phyloP scores from a whole-genome alignment of 176 grass and related monocot genomes.

The Urochloa ruziziensis region DNA sequence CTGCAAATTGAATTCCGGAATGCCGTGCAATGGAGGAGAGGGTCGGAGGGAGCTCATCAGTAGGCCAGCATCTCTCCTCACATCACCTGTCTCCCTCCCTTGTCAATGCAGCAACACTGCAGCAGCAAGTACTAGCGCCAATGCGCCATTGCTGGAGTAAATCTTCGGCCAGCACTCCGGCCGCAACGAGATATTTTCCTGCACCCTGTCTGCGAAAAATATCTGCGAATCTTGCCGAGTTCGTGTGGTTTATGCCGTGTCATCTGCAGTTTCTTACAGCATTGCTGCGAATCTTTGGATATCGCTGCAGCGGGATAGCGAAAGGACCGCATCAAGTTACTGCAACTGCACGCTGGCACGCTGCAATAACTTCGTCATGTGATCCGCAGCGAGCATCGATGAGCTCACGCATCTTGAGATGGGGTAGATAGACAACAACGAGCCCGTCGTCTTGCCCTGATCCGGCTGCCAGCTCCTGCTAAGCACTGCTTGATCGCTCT shows the following conservation, averaged over 20 bases:
- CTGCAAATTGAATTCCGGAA: constrained; percentile 15
- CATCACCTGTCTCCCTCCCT: neutral
- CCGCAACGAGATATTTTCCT: neutral
- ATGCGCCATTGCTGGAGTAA: neutral
- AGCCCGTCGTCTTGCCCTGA: neutral
- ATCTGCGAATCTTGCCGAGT: too few species aligned
- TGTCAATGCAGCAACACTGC: neutral
- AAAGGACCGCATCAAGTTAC: neutral
- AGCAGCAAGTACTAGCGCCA: neutral
- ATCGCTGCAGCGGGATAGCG: neutral
- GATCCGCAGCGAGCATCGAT: neutral
- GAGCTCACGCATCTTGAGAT: neutral
- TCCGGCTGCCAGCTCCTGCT: neutral
- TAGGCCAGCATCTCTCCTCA: too few species aligned
- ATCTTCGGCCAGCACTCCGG: neutral
- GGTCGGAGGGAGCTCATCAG: neutral
- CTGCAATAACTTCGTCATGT: constrained; percentile 24
- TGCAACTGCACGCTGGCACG: neutral
- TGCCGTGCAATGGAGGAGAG: neutral
- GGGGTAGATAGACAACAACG: too few species aligned
- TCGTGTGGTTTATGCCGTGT: constrained; percentile 7
- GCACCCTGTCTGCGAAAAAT: neutral
- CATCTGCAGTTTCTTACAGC: neutral
- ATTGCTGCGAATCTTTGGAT: neutral
- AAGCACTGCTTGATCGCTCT: neutral